Percentiles rank a stretch among this genome's conserved stretches.
Conservation (phyloP, 352 stramenopile species). For the Saprolegnia diclina region DNA sequence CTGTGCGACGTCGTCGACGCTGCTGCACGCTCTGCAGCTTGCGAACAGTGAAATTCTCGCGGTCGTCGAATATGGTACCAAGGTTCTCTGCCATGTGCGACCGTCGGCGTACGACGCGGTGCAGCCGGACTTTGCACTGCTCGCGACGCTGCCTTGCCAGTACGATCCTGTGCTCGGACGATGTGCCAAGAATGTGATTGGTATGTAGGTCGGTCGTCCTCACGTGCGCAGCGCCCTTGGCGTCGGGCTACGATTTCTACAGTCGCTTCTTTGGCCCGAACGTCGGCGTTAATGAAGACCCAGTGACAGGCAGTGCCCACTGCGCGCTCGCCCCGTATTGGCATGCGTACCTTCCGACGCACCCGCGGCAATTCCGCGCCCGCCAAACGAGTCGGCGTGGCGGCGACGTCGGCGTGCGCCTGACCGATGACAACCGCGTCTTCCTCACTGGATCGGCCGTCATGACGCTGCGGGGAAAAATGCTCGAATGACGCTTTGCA, state of each 20-base stretch:
- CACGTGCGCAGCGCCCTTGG: conserved; percentile 31
- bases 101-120: conserved; percentile 22
- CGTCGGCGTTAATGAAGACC: conserved; percentile 88
- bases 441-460: conserved; percentile 42
- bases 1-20: too few species aligned
- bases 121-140: conserved; percentile 30
- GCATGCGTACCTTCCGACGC: conserved; percentile 19
- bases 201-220: conserved; percentile 33
- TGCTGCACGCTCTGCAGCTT: background rate
- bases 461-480: conserved; percentile 32
- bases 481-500: background rate
- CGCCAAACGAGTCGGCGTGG: conserved; percentile 45
- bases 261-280: conserved; percentile 87
- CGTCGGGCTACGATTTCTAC: conserved; percentile 39
- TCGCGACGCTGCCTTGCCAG: conserved; percentile 30
- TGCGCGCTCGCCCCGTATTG: conserved; percentile 87
- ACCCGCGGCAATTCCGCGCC: conserved; percentile 29
- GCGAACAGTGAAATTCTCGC: conserved; percentile 25
- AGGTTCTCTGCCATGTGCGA: conserved; percentile 34
- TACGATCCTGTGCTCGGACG: conserved; percentile 5
- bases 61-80: conserved; percentile 15
- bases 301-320: conserved; percentile 90
- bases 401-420: conserved; percentile 40
- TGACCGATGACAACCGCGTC: conserved; percentile 36
- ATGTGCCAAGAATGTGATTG: background rate